Base-by-base conservation (phyloP, 768 basidiomycete genomes). In the Agrocybe chaxingu region DNA sequence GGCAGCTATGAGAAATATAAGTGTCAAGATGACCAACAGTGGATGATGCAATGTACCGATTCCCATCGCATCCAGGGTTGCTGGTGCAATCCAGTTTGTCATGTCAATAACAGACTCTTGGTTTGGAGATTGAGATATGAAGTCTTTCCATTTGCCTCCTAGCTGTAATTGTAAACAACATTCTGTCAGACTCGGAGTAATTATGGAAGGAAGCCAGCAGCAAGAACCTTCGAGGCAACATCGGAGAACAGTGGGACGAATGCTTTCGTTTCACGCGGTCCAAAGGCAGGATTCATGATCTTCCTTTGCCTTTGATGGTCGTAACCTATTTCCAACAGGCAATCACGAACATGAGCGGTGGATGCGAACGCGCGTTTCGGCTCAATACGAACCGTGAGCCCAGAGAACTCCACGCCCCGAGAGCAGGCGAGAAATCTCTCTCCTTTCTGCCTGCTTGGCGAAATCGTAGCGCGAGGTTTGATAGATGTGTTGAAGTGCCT, bases 21-120 rank as follows among this genome's bases (percentile, higher is more conserved):
- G 32, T 16, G 10, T 32, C 4, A 31, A 11, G 36, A 40, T 33
- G 8, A 35, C 12, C 38, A 16, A 39, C 9, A 7, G 12, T 35
- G 40, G 29, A 13, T 30, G 39, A 18, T 16, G 24, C 29, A 9
- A 35, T 57, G 7, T 61, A 76, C 79, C 76, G 61, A 72, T 67
- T 7, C 77, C 80, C 47, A 81, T 75, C 10, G 76, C 72, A 62
- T 80, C 80, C 47, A 81, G 54, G 6, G 77, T 73, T 2, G 73
- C 74, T 3, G 74, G 73, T 24, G 77, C 73, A n/a, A 61, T 51
- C 72, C 73, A 74, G 10, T 53, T 47, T 11, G 70, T 62, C 10
- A 73, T 54, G 56, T 76, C 63, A 8, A 74, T 49, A 5, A 71
- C 61, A 9, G 55, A 62, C 16, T 52, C 44, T 19, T 64, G 61